Evolutionary conservation across 345 rosid species (phyloP), one percentile per base, ranked within the genome.

Genomic region (Gossypium arboreum): DNA sequence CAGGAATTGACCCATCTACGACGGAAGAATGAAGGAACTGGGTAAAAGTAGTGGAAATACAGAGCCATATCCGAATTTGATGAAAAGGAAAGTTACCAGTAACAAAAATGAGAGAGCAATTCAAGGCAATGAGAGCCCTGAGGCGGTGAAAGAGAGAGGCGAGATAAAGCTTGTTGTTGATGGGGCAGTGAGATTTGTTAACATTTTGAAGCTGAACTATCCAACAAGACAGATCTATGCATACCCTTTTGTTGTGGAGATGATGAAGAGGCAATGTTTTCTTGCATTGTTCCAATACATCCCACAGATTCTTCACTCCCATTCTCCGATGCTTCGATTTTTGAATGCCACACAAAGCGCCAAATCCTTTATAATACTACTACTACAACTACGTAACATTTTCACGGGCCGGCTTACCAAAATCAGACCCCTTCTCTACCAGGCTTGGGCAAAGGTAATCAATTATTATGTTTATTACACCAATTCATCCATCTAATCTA

Each of bases 201-300:
- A 88, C 98, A 44, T 69, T 88, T 56, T 90, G 91, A 57, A 93
- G 89, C 75, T 90, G 97, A 48, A 95, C 98, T 77, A 93, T 85
- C 98, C 98, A 95, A 75, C 99, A 93, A 3, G 98, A 95, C 2
- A 95, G 97, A 88, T 95, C 99, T 50, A 95, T 72, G 79, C 97
- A 93, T 48, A 91, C 75, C 75, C 91, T 89, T 81, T 93, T 91
- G 94, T 95, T 91, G 84, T 84, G 94, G 71, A 91, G 94, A 84
- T 87, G 84, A 75, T 88, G 89, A 73, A 95, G 98, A 45, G 98
- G 97, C 67, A 86, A 80, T 24, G 80, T 89, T 78, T 90, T 93
- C 91, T 93, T 92, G 92, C 97, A 95, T 43, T 98, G 83, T 84
- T 93, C 98, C 16, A 91, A 62, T 44, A 88, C 83, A 74, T 91